Evolutionary conservation across 768 basidiomycete species (phyloP).

Genomic region (Boletus rufocinnamomeus): DNA sequence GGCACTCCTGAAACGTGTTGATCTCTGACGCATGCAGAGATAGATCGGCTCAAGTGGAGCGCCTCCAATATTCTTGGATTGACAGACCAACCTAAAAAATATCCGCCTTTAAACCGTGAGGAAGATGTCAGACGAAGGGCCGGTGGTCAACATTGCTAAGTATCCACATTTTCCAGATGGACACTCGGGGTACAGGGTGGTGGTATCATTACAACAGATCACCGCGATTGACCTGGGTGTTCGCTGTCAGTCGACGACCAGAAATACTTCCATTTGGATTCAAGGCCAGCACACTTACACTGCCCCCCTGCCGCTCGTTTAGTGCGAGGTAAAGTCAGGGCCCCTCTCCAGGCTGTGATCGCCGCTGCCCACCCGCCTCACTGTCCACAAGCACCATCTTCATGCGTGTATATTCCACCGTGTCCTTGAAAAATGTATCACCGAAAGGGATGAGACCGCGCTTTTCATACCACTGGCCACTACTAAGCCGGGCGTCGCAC

Average conservation of each 20-base stretch:
- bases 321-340: neutral
- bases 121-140: conserved; percentile 1
- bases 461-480: conserved; percentile 51
- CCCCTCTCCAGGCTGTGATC: conserved; percentile 2
- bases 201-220: conserved; percentile 9
- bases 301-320: neutral
- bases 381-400: conserved; percentile 33
- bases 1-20: conserved; percentile 1
- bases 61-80: conserved; percentile 1
- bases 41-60: conserved; percentile 4
- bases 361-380: neutral
- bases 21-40: conserved; percentile 5
- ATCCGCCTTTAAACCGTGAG: conserved; percentile 6
- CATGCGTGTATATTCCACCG: conserved; percentile 61
- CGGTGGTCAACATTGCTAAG: conserved; percentile 3
- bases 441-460: conserved; percentile 55
- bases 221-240: conserved; percentile 9
- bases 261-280: neutral
- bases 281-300: conserved; percentile 9
- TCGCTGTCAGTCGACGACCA: conserved; percentile 10
- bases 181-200: conserved; percentile 21
- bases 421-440: conserved; percentile 51
- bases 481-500: conserved; percentile 58
- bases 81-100: conserved; percentile 1
- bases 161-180: conserved; percentile 5